Conservation (phyloP, 805 yeast genomes). For the Wickerhamiella galacta region DNA sequence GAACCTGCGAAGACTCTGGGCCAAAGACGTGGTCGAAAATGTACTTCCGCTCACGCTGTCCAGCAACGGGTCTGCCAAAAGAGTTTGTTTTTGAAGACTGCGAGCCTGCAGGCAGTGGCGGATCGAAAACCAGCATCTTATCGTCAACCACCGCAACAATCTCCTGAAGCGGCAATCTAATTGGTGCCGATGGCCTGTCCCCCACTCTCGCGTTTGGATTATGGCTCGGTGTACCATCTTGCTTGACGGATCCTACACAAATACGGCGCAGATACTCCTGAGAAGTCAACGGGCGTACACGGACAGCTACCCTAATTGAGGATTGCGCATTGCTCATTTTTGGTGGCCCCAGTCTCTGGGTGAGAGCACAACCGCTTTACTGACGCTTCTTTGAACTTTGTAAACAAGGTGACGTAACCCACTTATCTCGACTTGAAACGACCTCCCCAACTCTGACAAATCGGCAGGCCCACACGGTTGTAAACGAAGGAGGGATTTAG, state of each 20-base stretch:
- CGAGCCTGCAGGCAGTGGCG: slow-evolving; percentile 29
- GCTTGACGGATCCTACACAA: neutral
- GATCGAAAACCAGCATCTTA: slow-evolving; percentile 74
- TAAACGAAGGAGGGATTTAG: too few species aligned
- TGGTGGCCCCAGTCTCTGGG: too few species aligned
- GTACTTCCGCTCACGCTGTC: slow-evolving; percentile 49
- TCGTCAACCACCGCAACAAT: slow-evolving; percentile 69
- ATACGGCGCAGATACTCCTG: slow-evolving; percentile 24
- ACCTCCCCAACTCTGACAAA: too few species aligned
- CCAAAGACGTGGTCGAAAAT: slow-evolving; percentile 72
- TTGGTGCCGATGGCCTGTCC: too few species aligned
- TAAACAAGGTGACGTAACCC: too few species aligned
- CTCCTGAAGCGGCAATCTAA: neutral
- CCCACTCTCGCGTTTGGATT: too few species aligned
- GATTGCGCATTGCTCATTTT: slow-evolving; percentile 3
- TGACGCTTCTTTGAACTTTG: too few species aligned
- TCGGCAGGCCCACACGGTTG: too few species aligned
- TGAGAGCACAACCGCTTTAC: too few species aligned
- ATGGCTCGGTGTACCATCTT: neutral
- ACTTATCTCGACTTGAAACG: too few species aligned
- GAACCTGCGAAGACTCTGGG: slow-evolving; percentile 42
- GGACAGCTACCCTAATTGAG: slow-evolving; percentile 20
- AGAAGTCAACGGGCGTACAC: slow-evolving; percentile 70
- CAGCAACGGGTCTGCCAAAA: slow-evolving; percentile 16
- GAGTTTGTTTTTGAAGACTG: slow-evolving; percentile 15